Evolutionary conservation across 805 yeast genomes (phyloP), one percentile per base, ranked within the genome.

Genomic region (Starmerella roubikii): DNA sequence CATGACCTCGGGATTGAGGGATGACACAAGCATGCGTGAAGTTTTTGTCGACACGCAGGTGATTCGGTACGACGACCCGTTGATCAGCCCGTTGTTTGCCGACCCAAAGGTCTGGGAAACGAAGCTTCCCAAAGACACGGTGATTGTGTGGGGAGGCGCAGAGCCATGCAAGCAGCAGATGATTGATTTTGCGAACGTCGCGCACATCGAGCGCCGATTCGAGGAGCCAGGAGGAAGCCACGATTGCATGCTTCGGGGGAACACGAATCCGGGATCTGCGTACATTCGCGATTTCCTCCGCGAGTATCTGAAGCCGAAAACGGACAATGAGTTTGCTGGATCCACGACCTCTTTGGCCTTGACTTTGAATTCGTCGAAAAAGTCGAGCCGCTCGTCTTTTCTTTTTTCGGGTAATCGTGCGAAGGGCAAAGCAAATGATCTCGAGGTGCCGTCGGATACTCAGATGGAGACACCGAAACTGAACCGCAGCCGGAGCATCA

Each of bases 401-500:
- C n/a, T n/a, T n/a, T n/a, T n/a, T n/a, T n/a, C n/a, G n/a, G n/a
- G n/a, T n/a, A n/a, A n/a, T n/a, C n/a, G n/a, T n/a, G n/a, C n/a
- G n/a, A n/a, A n/a, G n/a, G n/a, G n/a, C n/a, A n/a, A n/a, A n/a
- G n/a, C n/a, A n/a, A n/a, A n/a, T n/a, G n/a, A n/a, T n/a, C n/a
- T n/a, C n/a, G n/a, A n/a, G n/a, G n/a, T n/a, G n/a, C n/a, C n/a
- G 24, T 22, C 10, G 10, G 24, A 7, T 10, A 22, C 7, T 10
- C 24, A 22, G 24, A 22, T 61, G 13, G n/a, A 54, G 74, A 35
- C 62, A 76, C 35, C 43, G 65, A 9, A 50, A 67, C 20, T 76
- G 74, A 46, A 60, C 72, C 18, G 59, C 74, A 18, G 77, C 72
- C 48, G 67, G 68, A 3, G 48, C 24, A 22, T 22, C 10, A 7